phyloP scores from a whole-genome alignment of 176 grass and related monocot genomes.

The Chloris gayana region DNA sequence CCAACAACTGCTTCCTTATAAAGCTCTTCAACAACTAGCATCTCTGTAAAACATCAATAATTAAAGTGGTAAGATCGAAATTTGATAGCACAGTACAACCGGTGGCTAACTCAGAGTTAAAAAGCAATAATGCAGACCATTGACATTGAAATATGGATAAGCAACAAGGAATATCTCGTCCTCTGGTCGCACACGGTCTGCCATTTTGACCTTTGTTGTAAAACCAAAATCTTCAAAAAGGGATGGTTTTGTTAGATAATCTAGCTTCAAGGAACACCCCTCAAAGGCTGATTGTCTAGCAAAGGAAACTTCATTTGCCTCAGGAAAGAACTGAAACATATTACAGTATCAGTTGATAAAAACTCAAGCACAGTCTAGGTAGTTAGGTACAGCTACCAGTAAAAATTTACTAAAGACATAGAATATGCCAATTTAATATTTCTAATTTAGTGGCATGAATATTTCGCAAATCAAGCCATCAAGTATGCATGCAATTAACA shows the following conservation, averaged over 20 bases:
- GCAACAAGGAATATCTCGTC: slow-evolving; percentile 90
- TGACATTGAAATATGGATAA: slow-evolving; percentile 99
- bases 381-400: slow-evolving; percentile 3
- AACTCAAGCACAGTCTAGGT: slow-evolving; percentile 1
- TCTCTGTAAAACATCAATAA: slow-evolving; percentile 57
- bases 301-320: slow-evolving; percentile 92
- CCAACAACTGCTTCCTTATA: slow-evolving; percentile 78
- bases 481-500: neutral
- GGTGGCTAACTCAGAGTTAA: slow-evolving; percentile 1
- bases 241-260: slow-evolving; percentile 95
- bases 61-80: slow-evolving; percentile 22
- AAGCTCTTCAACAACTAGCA: slow-evolving; percentile 97
- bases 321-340: slow-evolving; percentile 85
- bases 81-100: neutral
- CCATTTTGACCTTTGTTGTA: slow-evolving; percentile 83
- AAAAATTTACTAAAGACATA: neutral
- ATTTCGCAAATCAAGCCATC: neutral
- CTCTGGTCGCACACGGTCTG: slow-evolving; percentile 72
- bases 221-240: slow-evolving; percentile 98
- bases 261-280: slow-evolving; percentile 81
- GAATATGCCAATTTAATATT: neutral
- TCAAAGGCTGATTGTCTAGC: slow-evolving; percentile 82
- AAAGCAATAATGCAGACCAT: slow-evolving; percentile 55
- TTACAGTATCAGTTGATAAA: slow-evolving; percentile 11
- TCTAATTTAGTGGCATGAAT: neutral